Evolutionary conservation across 1,139 yeast species (phyloP).

Genomic region (Chernovozyma aurita): DNA sequence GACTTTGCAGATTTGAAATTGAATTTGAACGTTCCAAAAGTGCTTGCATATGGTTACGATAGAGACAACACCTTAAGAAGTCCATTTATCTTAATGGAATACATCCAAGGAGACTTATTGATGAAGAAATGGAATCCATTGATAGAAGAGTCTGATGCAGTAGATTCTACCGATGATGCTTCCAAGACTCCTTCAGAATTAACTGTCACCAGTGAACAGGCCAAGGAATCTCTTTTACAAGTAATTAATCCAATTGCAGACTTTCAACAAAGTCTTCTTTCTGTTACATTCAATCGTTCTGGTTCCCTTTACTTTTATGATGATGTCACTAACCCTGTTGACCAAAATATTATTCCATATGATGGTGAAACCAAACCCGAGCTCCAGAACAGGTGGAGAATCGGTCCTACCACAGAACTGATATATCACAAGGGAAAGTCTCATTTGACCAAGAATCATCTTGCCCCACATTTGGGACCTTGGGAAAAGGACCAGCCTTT

Average conservation of each 20-base stretch:
- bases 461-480: slow-evolving; percentile 64
- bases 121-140: slow-evolving; percentile 93
- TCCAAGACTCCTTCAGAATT: no score
- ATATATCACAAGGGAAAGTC: slow-evolving; percentile 67
- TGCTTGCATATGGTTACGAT: slow-evolving; percentile 66
- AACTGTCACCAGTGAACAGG: no score
- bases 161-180: slow-evolving; percentile 31
- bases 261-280: slow-evolving; percentile 49
- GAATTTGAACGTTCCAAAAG: slow-evolving; percentile 62
- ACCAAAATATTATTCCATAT: slow-evolving; percentile 49
- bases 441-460: slow-evolving; percentile 38
- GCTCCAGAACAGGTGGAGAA: slow-evolving; percentile 70
- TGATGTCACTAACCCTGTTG: slow-evolving; percentile 45
- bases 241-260: slow-evolving; percentile 63
- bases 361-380: slow-evolving; percentile 56
- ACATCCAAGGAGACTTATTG: slow-evolving; percentile 68
- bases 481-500: slow-evolving; percentile 58
- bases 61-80: slow-evolving; percentile 57
- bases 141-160: slow-evolving; percentile 17
- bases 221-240: slow-evolving; percentile 42
- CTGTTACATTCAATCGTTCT: slow-evolving; percentile 57
- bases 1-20: slow-evolving; percentile 65
- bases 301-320: slow-evolving; percentile 79
- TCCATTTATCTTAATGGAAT: slow-evolving; percentile 81
- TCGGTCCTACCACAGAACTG: slow-evolving; percentile 87